A percentile compares a stretch with the other conserved stretches of the same genome.
Evolutionary conservation across 345 rosid genomes (phyloP).

Genomic region (Odontarrhena argentea): DNA sequence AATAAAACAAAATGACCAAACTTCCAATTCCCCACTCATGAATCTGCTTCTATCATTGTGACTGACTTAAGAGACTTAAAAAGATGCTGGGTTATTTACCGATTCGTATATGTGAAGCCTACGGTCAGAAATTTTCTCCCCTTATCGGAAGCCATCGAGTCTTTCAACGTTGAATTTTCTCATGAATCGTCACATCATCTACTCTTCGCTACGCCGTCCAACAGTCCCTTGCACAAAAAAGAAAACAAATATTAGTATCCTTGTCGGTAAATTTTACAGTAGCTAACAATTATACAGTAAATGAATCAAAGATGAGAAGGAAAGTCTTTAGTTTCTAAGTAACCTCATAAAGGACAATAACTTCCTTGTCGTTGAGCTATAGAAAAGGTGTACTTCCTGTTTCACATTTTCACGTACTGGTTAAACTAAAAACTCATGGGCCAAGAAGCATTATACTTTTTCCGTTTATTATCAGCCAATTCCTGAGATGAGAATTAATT

Average conservation of each 20-base stretch:
- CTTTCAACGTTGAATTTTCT: no score
- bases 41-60: background rate
- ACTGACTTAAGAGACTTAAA: background rate
- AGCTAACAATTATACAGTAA: no score
- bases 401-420: conserved; percentile 35
- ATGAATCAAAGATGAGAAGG: background rate
- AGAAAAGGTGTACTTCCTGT: conserved; percentile 54
- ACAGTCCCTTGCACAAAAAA: no score
- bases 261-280: no score
- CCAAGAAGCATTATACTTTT: background rate
- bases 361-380: conserved; percentile 71
- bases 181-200: no score
- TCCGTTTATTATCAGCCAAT: background rate
- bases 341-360: conserved; percentile 85
- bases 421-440: conserved; percentile 21
- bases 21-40: background rate
- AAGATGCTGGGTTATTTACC: background rate
- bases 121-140: no score
- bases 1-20: conserved; percentile 6
- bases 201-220: no score
- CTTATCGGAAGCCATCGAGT: no score
- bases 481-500: background rate
- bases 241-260: no score
- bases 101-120: no score
- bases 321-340: conserved; percentile 15